Evolutionary conservation across 2,329 filamentous ascomycete genomes (phyloP).

Genomic region (Magnaporthiopsis incrustans): DNA sequence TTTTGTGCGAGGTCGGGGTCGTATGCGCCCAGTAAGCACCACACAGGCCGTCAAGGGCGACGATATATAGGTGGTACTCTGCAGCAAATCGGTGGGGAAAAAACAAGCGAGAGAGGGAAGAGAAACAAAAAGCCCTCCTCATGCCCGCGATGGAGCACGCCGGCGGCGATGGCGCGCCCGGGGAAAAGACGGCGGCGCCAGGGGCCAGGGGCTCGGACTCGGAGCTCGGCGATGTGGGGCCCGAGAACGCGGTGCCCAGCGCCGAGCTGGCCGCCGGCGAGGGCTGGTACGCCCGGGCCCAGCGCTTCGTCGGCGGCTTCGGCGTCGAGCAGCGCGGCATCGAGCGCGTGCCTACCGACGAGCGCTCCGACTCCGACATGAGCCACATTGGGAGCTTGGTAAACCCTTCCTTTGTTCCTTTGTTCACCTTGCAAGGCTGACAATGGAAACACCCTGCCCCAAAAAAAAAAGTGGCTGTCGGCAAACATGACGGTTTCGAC

Average conservation of each 20-base stretch:
- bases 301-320: slow-evolving; percentile 56
- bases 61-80: too few species aligned
- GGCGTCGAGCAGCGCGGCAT: slow-evolving; percentile 69
- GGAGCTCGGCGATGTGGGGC: slow-evolving; percentile 14
- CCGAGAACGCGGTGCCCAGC: slow-evolving; percentile 16
- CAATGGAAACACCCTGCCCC: slow-evolving; percentile 3
- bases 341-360: slow-evolving; percentile 63
- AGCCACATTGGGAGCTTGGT: slow-evolving; percentile 66
- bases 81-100: too few species aligned
- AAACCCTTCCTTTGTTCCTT: slow-evolving; percentile 20
- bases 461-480: slow-evolving; percentile 55
- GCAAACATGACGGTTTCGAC: slow-evolving; percentile 72
- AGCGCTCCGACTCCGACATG: slow-evolving; percentile 57
- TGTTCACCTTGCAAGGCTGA: background rate
- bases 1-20: too few species aligned
- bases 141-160: too few species aligned
- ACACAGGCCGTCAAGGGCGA: too few species aligned
- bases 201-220: slow-evolving; percentile 9
- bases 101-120: too few species aligned
- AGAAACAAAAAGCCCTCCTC: too few species aligned
- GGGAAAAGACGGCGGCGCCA: background rate
- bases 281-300: slow-evolving; percentile 29
- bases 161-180: too few species aligned
- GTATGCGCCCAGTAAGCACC: too few species aligned
- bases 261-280: slow-evolving; percentile 15